These are phyloP conservation scores for Vaccinium macrocarpon DNA, from an alignment of 148 eudicot genomes.

Conservation along the genomic window DNA sequence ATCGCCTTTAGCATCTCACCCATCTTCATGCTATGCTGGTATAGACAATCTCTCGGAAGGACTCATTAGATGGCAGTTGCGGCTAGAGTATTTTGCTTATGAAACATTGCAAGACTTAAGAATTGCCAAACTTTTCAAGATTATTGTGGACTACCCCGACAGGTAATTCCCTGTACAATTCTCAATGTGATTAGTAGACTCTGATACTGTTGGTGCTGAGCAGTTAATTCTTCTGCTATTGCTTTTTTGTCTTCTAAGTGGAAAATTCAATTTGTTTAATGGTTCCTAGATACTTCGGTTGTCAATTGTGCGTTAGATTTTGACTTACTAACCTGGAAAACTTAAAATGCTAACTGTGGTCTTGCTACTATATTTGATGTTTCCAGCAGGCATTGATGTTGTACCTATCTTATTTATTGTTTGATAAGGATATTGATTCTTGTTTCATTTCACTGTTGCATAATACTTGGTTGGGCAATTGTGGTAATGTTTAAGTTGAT, in stretches of 20 bases:
- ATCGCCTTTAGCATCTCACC: slow-evolving; percentile 83
- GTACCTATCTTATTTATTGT: not conserved
- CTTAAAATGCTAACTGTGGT: not conserved
- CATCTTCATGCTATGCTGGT: slow-evolving; percentile 59
- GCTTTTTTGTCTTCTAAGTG: too few relatives aligned
- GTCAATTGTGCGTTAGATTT: not conserved
- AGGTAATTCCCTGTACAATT: slow-evolving; percentile 38
- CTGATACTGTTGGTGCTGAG: not conserved
- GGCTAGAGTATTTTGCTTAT: slow-evolving; percentile 92
- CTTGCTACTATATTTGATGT: not conserved
- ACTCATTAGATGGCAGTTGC: slow-evolving; percentile 88
- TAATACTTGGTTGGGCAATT: not conserved
- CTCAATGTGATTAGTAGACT: not conserved
- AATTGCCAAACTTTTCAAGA: slow-evolving; percentile 89
- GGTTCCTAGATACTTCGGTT: not conserved
- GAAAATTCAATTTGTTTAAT: not conserved
- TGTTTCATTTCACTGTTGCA: not conserved
- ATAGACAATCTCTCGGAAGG: slow-evolving; percentile 75
- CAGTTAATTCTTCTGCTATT: not conserved
- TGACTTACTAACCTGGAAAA: not conserved
- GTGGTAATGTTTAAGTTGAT: not conserved
- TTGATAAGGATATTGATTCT: not conserved
- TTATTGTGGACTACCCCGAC: slow-evolving; percentile 97
- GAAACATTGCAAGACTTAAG: slow-evolving; percentile 95
- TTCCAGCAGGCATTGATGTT: not conserved